phyloP scores from a whole-genome alignment of 805 yeast genomes.

The Nakazawaea ernobii region DNA sequence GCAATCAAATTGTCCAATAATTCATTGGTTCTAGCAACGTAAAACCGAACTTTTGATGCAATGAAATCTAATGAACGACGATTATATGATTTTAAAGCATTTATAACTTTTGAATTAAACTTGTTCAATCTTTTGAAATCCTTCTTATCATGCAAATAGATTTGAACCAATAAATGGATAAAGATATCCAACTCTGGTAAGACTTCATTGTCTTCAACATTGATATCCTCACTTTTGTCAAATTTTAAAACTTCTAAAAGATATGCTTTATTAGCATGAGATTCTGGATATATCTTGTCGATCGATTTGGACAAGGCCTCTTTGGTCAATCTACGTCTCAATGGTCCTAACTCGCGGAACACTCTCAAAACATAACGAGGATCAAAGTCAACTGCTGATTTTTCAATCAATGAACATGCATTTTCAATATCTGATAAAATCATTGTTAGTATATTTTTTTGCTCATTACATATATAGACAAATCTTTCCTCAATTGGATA shows the following conservation, averaged over 20 bases:
- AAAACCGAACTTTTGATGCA: constrained; percentile 91
- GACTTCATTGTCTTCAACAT: constrained; percentile 29
- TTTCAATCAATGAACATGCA: constrained; percentile 41
- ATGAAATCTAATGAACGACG: constrained; percentile 81
- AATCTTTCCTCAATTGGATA: background rate
- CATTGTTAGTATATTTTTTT: background rate
- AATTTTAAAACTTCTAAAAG: constrained; percentile 30
- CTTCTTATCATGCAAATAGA: constrained; percentile 62
- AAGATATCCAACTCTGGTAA: constrained; percentile 80
- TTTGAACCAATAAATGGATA: constrained; percentile 71
- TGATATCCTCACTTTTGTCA: constrained; percentile 23
- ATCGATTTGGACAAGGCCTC: constrained; percentile 53
- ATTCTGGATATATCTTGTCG: constrained; percentile 46
- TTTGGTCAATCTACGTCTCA: constrained; percentile 60
- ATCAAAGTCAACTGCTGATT: constrained; percentile 70
- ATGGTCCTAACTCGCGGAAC: constrained; percentile 71
- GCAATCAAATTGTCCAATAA: constrained; percentile 43
- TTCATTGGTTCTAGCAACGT: constrained; percentile 75
- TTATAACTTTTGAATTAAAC: constrained; percentile 48
- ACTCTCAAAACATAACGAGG: constrained; percentile 84
- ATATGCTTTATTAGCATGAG: constrained; percentile 34
- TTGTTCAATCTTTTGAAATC: constrained; percentile 42
- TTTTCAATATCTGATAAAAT: constrained; percentile 14
- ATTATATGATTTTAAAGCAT: constrained; percentile 58
- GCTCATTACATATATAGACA: too few species aligned